Evolutionary conservation across 1,284 basidiomycete genomes (phyloP).

Genomic region (Ustilago crameri): DNA sequence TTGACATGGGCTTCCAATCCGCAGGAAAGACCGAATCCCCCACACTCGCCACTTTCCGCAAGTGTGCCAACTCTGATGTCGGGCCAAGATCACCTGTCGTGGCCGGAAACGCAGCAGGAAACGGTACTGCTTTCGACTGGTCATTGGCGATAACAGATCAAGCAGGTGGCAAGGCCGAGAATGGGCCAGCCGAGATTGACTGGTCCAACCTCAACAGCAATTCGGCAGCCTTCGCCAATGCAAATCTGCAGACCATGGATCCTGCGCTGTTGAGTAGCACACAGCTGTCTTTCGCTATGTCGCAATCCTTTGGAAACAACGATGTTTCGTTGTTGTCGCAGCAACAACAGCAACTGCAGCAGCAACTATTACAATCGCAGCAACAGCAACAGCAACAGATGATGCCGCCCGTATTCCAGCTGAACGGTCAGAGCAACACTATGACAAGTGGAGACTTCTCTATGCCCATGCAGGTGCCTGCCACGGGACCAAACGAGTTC

Average conservation of each 20-base stretch:
- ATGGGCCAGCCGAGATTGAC: constrained; percentile 11
- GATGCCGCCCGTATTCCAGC: constrained; percentile 33
- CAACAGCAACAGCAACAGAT: constrained; percentile 27
- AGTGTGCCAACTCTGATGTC: constrained; percentile 53
- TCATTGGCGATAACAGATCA: constrained; percentile 22
- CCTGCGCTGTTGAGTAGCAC: constrained; percentile 32
- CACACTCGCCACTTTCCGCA: constrained; percentile 43
- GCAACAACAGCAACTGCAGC: constrained; percentile 19
- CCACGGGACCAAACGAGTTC: constrained; percentile 24
- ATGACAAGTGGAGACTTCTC: constrained; percentile 19
- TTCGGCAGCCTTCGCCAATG: constrained; percentile 4
- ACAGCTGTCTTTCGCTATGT: constrained; percentile 11
- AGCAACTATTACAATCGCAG: constrained; percentile 10
- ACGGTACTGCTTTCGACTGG: constrained; percentile 40
- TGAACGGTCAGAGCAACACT: constrained; percentile 32
- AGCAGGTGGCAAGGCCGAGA: constrained; percentile 14
- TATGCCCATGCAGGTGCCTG: constrained; percentile 11
- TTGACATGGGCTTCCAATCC: constrained; percentile 57
- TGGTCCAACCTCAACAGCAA: constrained; percentile 32
- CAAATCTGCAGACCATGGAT: constrained; percentile 33
- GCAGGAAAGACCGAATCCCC: constrained; percentile 46
- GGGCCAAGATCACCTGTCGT: constrained; percentile 48
- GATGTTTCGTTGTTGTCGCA: not conserved
- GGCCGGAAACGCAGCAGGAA: constrained; percentile 19
- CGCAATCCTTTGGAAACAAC: constrained; percentile 20